These are phyloP conservation scores for Phyllostachys edulis DNA, from an alignment of 176 grass and related monocot species.

Conservation along the genomic window DNA sequence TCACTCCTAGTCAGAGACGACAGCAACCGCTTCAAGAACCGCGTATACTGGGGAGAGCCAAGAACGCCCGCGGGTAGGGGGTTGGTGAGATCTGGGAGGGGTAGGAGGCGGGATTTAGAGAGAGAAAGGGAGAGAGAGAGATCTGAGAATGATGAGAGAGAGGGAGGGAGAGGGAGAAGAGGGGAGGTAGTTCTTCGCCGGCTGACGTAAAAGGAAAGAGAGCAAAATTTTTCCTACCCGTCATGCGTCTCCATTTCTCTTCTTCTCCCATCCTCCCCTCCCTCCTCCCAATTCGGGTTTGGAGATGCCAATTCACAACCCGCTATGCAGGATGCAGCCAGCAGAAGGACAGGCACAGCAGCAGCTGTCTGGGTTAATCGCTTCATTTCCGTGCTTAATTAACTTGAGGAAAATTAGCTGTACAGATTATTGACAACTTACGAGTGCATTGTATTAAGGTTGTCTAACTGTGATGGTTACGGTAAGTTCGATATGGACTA, in stretches of 20 bases:
- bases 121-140: slow-evolving; percentile 41
- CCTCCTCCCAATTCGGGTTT: no score
- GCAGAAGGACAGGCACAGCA: not conserved
- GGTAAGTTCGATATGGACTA: no score
- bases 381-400: not conserved
- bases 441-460: no score
- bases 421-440: no score
- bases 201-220: slow-evolving; percentile 62
- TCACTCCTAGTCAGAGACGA: not conserved
- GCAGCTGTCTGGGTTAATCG: not conserved
- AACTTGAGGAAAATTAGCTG: no score
- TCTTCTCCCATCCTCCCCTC: not conserved
- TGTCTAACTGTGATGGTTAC: no score
- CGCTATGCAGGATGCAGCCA: not conserved
- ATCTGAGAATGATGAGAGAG: slow-evolving; percentile 42
- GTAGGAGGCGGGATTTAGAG: slow-evolving; percentile 32
- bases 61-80: slow-evolving; percentile 14
- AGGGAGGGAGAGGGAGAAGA: not conserved
- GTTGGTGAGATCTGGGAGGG: slow-evolving; percentile 39
- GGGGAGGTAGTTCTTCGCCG: slow-evolving; percentile 35
- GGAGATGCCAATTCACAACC: not conserved
- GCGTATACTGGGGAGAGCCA: slow-evolving; percentile 12
- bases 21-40: slow-evolving; percentile 17
- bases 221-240: slow-evolving; percentile 27
- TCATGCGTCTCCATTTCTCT: slow-evolving; percentile 39